Evolutionary conservation across 345 rosid genomes (phyloP), one percentile per base, ranked within the genome.

Genomic region (Lepidium aucheri): DNA sequence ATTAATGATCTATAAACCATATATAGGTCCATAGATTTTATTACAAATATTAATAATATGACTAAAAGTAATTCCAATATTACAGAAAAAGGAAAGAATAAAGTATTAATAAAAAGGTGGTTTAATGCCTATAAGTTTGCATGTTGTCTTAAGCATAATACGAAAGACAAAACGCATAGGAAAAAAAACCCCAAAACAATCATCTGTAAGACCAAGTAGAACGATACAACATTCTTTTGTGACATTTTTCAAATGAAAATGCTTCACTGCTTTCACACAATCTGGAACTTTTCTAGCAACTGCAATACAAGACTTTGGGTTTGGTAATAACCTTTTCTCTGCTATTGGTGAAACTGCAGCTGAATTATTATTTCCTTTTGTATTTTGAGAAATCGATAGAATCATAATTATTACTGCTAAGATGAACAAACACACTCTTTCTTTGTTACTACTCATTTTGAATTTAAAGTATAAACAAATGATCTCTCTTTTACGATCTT

Each of bases 101-200:
- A 7, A 18, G 0, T 0, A 45, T 17, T 34, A 22, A 8, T 34
- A 8, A 17, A 11, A 17, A 15, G 3, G 12, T 47, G 45, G 15
- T 3, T 20, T 16, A 2, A 55, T 11, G 5, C 69, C 50, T 52
- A 64, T 1, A 15, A 64, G 0, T 52, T 38, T 51, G 32, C 69
- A 64, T 51, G 52, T 32, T 11, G 6, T 0, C 2, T 65, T 53
- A 30, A 65, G 33, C 32, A 8, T 2, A 7, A 7, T 0, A 17
- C 60, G 60, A 9, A 16, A 30, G 3, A 0, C 2, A 0, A 40
- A 28, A 24, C 16, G 17, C 32, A 39, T 14, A 28, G 60, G 42
- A 65, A 65, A 65, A 6, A 54, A 43, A 11, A 14, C 24, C 5
- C 65, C 72, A 24, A 68, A 57, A 57, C 65, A 68, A 57, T 46